Conservation (phyloP, 1,284 basidiomycete species). For the Trametes sp. region DNA sequence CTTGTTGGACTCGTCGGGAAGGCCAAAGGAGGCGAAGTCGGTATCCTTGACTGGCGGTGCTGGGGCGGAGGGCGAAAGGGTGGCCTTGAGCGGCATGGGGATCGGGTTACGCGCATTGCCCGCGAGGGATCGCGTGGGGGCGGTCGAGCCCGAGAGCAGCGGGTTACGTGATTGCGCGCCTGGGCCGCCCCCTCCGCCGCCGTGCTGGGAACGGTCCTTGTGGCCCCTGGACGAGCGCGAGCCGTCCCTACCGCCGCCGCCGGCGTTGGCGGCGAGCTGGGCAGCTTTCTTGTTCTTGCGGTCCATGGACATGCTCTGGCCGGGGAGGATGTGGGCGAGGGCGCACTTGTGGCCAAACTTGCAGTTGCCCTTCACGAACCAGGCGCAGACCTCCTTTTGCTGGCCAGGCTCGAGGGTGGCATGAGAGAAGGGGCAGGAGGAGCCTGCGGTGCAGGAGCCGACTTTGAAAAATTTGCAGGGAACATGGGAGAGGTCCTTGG, state of each 20-base stretch:
- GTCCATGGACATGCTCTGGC: conserved; percentile 96
- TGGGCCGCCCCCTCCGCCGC: conserved; percentile 24
- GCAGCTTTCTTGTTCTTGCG: conserved; percentile 98
- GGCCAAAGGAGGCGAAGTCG: conserved; percentile 76
- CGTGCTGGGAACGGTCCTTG: conserved; percentile 30
- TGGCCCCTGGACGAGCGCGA: conserved; percentile 32
- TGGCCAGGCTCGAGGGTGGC: conserved; percentile 70
- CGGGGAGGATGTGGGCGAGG: conserved; percentile 92
- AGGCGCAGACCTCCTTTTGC: conserved; percentile 92
- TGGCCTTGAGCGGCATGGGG: conserved; percentile 71
- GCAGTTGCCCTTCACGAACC: conserved; percentile 96
- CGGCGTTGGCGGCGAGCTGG: conserved; percentile 68
- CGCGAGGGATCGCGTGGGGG: conserved; percentile 54
- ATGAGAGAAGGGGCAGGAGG: conserved; percentile 97
- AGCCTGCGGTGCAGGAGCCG: conserved; percentile 91
- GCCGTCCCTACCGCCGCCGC: conserved; percentile 48
- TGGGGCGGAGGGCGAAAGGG: conserved; percentile 79
- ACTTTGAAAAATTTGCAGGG: conserved; percentile 99
- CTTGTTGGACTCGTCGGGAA: conserved; percentile 60
- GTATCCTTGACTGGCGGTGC: conserved; percentile 78
- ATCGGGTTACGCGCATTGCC: conserved; percentile 64
- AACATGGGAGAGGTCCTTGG: conserved; percentile 94
- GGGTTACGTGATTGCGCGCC: conserved; percentile 47
- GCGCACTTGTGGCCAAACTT: conserved; percentile 99
- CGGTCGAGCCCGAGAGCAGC: conserved; percentile 61